A percentile compares a stretch with the other conserved stretches of the same genome.
phyloP scores from a whole-genome alignment of 148 eudicot genomes.

The Spergularia marina region DNA sequence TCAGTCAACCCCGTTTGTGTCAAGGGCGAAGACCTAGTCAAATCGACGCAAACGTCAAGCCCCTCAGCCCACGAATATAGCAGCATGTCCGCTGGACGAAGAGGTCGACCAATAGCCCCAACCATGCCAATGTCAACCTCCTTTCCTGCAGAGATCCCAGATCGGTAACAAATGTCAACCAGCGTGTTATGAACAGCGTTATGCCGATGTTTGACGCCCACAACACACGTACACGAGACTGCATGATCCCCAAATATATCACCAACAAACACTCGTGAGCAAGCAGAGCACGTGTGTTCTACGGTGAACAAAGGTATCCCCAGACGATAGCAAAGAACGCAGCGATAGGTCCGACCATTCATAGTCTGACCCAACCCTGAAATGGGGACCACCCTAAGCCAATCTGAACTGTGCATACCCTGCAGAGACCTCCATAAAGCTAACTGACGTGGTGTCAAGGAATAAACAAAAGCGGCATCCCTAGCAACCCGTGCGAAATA shows the following conservation, averaged over 20 bases:
- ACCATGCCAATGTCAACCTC: not conserved
- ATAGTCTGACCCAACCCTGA: not conserved
- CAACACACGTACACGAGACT: not conserved
- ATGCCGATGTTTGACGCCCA: not conserved
- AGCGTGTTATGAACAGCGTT: not conserved
- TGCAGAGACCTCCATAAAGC: not conserved
- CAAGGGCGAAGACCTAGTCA: no score
- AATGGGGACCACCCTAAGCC: not conserved
- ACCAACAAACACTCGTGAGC: not conserved
- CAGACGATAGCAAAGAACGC: not conserved
- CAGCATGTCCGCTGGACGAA: no score
- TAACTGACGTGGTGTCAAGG: not conserved
- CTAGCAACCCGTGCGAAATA: not conserved
- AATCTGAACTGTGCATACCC: not conserved
- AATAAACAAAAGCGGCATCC: not conserved
- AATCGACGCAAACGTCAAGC: no score
- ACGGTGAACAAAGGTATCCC: not conserved
- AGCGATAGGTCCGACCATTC: not conserved
- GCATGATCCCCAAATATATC: not conserved
- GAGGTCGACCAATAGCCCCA: not conserved
- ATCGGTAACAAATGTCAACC: not conserved
- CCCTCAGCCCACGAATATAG: no score
- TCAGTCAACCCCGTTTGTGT: no score
- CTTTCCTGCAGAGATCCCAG: no score
- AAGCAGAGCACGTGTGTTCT: not conserved